Evolutionary conservation across 441 rosid species (phyloP).

Genomic region (Erysimum cheiri): DNA sequence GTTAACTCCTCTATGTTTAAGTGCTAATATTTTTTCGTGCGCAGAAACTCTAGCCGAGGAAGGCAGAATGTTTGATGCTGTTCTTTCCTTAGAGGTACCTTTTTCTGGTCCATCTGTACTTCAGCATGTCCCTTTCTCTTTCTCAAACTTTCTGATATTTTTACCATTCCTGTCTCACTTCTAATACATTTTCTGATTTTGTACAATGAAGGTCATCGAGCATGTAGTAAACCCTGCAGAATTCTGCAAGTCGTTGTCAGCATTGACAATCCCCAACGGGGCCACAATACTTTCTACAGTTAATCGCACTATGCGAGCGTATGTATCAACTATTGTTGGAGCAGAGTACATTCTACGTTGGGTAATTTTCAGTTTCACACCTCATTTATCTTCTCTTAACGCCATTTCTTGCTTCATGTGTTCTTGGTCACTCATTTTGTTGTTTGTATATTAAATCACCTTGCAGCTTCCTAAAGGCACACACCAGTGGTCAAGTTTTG

Average conservation of each 20-base stretch:
- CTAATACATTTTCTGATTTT: slow-evolving; percentile 18
- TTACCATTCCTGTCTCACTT: not conserved
- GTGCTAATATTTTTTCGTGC: slow-evolving; percentile 24
- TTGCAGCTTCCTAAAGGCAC: no score
- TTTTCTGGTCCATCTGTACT: not conserved
- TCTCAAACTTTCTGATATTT: not conserved
- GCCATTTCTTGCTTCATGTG: not conserved
- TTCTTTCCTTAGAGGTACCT: slow-evolving; percentile 79
- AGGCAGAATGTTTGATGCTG: slow-evolving; percentile 81
- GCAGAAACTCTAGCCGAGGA: slow-evolving; percentile 86
- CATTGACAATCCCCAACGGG: slow-evolving; percentile 68
- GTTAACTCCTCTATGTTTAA: slow-evolving; percentile 1
- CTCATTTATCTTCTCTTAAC: not conserved
- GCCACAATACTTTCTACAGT: slow-evolving; percentile 82
- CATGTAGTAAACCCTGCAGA: slow-evolving; percentile 92
- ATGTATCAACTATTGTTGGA: slow-evolving; percentile 81
- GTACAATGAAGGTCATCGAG: slow-evolving; percentile 74
- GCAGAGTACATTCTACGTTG: slow-evolving; percentile 91
- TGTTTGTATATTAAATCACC: no score
- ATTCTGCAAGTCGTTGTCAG: slow-evolving; percentile 87
- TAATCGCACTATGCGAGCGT: slow-evolving; percentile 87
- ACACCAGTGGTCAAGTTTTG: slow-evolving; percentile 85
- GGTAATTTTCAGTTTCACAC: slow-evolving; percentile 55
- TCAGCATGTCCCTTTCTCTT: not conserved
- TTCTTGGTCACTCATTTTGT: slow-evolving; percentile 21